A percentile compares a stretch with the other conserved stretches of the same genome.
phyloP scores from a whole-genome alignment of 2,329 filamentous ascomycete species.

The Scedosporium aurantiacum region DNA sequence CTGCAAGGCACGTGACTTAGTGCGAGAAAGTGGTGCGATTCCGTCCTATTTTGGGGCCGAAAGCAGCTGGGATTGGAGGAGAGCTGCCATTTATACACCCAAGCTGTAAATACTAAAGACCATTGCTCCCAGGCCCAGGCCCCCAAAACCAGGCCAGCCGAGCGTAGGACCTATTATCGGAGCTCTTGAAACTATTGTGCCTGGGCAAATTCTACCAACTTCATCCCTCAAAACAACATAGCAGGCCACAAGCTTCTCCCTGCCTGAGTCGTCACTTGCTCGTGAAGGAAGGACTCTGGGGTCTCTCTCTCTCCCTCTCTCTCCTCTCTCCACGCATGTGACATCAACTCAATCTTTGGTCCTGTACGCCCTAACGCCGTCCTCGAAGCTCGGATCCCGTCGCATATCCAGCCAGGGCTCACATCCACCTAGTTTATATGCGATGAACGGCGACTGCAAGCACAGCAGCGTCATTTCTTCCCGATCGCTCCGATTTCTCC shows the following conservation, averaged over 20 bases:
- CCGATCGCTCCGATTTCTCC: background rate
- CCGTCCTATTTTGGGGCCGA: background rate
- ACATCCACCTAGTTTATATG: background rate
- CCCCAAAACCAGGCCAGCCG: too few relatives aligned
- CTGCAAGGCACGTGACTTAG: constrained; percentile 3
- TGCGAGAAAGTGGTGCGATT: background rate
- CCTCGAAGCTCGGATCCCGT: background rate
- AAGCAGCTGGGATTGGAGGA: background rate
- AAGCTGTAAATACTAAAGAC: too few relatives aligned
- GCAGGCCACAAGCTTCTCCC: background rate
- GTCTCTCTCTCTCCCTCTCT: background rate
- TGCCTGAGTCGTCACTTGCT: background rate
- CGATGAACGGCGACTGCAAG: background rate
- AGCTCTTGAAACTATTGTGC: background rate
- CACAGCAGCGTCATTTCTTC: background rate
- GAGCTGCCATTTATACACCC: background rate
- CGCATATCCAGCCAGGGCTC: background rate
- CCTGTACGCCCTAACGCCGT: background rate
- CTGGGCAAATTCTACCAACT: background rate
- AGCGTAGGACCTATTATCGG: background rate
- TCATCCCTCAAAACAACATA: background rate
- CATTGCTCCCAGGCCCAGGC: too few relatives aligned
- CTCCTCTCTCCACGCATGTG: background rate
- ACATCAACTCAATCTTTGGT: background rate
- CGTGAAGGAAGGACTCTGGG: background rate